Conservation (phyloP, 192 early-diverging fungal genomes). For the Coemansia reversa region DNA sequence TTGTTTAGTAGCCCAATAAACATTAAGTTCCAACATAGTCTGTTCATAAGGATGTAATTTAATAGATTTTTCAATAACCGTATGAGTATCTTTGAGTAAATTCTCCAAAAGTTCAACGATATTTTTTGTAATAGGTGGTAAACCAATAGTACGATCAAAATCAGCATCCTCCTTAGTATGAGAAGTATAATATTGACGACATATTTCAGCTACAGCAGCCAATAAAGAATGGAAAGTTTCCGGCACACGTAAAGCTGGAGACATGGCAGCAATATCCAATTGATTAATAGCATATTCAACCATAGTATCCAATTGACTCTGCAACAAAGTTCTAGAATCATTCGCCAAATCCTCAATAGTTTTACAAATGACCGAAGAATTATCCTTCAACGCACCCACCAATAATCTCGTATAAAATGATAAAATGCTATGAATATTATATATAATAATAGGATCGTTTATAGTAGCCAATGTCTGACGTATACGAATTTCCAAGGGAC, state of each 20-base stretch:
- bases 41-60: slow-evolving; percentile 26
- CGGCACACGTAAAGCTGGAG: slow-evolving; percentile 34
- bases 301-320: slow-evolving; percentile 1
- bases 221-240: slow-evolving; percentile 18
- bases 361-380: slow-evolving; percentile 18
- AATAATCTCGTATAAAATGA: slow-evolving; percentile 34
- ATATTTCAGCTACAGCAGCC: slow-evolving; percentile 14
- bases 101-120: slow-evolving; percentile 4
- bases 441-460: slow-evolving; percentile 13
- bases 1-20: slow-evolving; percentile 7
- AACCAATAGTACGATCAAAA: neutral
- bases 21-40: slow-evolving; percentile 35
- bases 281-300: slow-evolving; percentile 9
- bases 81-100: slow-evolving; percentile 10
- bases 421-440: slow-evolving; percentile 29
- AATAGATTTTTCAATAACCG: neutral
- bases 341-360: slow-evolving; percentile 7
- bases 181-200: slow-evolving; percentile 23
- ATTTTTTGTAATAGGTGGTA: neutral
- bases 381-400: slow-evolving; percentile 3
- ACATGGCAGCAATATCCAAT: slow-evolving; percentile 11
- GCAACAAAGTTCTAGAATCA: slow-evolving; percentile 7
- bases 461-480: slow-evolving; percentile 26
- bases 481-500: slow-evolving; percentile 45
- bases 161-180: neutral